Conservation (phyloP, 2,329 filamentous ascomycete species). For the Pseudopyrenochaeta lycopersici region DNA sequence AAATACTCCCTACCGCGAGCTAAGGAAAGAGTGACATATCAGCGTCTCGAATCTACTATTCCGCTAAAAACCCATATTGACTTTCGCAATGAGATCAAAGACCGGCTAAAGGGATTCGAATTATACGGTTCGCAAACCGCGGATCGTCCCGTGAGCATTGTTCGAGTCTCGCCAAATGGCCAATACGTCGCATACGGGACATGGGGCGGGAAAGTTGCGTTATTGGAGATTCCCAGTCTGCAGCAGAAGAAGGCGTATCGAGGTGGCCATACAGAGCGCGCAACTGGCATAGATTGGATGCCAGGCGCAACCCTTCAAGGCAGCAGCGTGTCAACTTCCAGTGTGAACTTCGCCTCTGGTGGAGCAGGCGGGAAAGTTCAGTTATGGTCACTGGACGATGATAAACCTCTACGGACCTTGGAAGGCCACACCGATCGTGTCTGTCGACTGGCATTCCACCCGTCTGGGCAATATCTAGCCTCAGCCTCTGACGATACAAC, state of each 20-base stretch:
- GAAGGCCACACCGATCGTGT: slow-evolving; percentile 87
- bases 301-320: slow-evolving; percentile 80
- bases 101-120: slow-evolving; percentile 82
- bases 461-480: slow-evolving; percentile 86
- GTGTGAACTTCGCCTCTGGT: slow-evolving; percentile 87
- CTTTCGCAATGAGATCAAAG: slow-evolving; percentile 88
- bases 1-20: slow-evolving; percentile 84
- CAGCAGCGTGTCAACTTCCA: slow-evolving; percentile 73
- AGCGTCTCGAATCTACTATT: slow-evolving; percentile 83
- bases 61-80: slow-evolving; percentile 90
- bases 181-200: slow-evolving; percentile 88
- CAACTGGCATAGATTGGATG: slow-evolving; percentile 91
- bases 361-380: slow-evolving; percentile 88
- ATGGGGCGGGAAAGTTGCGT: slow-evolving; percentile 88
- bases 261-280: slow-evolving; percentile 83
- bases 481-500: slow-evolving; percentile 96
- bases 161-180: slow-evolving; percentile 86
- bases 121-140: slow-evolving; percentile 93
- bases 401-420: slow-evolving; percentile 84
- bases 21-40: slow-evolving; percentile 77
- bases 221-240: slow-evolving; percentile 84
- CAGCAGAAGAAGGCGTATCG: slow-evolving; percentile 78
- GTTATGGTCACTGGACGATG: slow-evolving; percentile 87
- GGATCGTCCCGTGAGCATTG: slow-evolving; percentile 90
- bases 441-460: slow-evolving; percentile 92